Percentiles rank a stretch among this genome's conserved stretches.
These are phyloP conservation scores for Pichia heedii DNA, from an alignment of 805 yeast species.

Conservation along the genomic window DNA sequence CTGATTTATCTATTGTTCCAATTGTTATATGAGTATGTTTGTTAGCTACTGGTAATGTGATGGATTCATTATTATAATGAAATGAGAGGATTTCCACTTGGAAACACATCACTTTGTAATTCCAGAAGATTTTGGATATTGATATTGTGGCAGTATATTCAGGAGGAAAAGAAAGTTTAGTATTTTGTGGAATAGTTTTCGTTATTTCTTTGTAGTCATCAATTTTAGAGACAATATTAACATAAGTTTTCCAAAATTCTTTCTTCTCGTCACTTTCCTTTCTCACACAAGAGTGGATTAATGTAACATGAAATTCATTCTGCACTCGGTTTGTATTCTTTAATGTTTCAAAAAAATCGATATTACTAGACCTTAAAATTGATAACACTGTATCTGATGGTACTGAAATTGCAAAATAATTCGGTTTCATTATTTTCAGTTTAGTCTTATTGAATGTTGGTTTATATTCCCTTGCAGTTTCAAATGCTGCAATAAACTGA, in stretches of 20 bases:
- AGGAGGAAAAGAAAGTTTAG: conserved; percentile 12
- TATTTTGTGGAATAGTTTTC: conserved; percentile 2
- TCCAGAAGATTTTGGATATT: conserved; percentile 40
- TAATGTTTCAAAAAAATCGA: conserved; percentile 13
- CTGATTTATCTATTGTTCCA: conserved; percentile 43
- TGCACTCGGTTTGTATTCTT: conserved; percentile 34
- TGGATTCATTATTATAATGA: neutral
- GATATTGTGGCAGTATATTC: conserved; percentile 30
- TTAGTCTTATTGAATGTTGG: conserved; percentile 38
- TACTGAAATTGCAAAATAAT: conserved; percentile 39
- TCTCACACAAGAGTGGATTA: conserved; percentile 36
- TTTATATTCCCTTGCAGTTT: conserved; percentile 41
- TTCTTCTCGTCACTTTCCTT: conserved; percentile 10
- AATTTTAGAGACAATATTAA: neutral
- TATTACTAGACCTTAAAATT: neutral
- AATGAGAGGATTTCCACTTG: conserved; percentile 31
- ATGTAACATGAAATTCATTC: conserved; percentile 55
- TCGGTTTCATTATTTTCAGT: conserved; percentile 21
- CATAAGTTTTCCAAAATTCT: conserved; percentile 15
- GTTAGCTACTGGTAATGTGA: conserved; percentile 28
- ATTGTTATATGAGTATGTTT: conserved; percentile 62
- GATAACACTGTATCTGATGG: conserved; percentile 5
- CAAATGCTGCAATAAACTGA: conserved; percentile 38
- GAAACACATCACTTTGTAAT: conserved; percentile 44
- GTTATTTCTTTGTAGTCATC: neutral